Conservation (phyloP, 768 basidiomycete genomes). For the Sporobolomyces pararoseus region DNA sequence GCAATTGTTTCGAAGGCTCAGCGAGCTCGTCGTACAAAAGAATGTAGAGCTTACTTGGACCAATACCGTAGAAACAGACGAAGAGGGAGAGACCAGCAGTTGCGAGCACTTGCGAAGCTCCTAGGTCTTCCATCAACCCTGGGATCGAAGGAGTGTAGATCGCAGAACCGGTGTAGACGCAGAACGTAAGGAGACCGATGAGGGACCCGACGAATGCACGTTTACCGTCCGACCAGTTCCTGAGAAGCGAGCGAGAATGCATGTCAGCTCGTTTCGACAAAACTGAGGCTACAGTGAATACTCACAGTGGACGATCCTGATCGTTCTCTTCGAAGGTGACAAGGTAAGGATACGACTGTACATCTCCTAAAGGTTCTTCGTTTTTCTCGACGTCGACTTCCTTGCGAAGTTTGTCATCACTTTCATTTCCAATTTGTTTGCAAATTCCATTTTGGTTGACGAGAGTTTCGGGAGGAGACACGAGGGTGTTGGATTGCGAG, state of each 20-base stretch:
- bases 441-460: slow-evolving; percentile 10
- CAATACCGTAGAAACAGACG: slow-evolving; percentile 50
- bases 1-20: no score
- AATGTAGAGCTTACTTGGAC: slow-evolving; percentile 27
- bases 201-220: slow-evolving; percentile 32
- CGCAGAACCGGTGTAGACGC: slow-evolving; percentile 22
- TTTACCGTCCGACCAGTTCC: slow-evolving; percentile 38
- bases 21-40: no score
- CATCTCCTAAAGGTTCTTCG: background rate
- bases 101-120: slow-evolving; percentile 31
- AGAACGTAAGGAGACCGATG: slow-evolving; percentile 40
- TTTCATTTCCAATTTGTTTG: background rate
- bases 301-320: slow-evolving; percentile 39
- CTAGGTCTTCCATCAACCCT: slow-evolving; percentile 39
- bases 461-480: slow-evolving; percentile 21
- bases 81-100: slow-evolving; percentile 49
- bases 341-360: slow-evolving; percentile 27
- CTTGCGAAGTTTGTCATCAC: background rate
- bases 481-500: slow-evolving; percentile 2
- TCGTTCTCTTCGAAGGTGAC: slow-evolving; percentile 42
- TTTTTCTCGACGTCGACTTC: slow-evolving; percentile 24
- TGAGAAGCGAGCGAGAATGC: background rate
- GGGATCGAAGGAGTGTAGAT: slow-evolving; percentile 28
- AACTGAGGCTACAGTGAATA: no score
- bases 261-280: background rate